These are phyloP conservation scores for Phytomonas serpens DNA, from an alignment of 208 protist genomes.

Conservation along the genomic window DNA sequence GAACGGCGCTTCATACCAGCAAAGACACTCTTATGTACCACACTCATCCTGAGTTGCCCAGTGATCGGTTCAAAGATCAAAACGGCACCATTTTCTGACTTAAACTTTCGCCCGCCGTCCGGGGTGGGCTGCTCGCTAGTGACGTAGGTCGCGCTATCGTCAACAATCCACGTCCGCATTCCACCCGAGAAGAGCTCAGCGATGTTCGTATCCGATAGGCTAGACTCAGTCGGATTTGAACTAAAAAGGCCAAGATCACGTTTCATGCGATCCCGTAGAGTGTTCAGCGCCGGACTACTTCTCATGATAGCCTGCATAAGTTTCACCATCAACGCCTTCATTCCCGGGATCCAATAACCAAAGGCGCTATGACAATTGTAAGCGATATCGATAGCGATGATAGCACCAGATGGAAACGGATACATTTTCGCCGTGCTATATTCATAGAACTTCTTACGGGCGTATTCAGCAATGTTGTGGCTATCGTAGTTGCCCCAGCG, in stretches of 20 bases:
- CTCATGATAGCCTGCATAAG: constrained; percentile 99
- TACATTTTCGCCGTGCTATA: constrained; percentile 99
- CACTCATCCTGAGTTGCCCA: constrained; percentile 99
- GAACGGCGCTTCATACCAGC: constrained; percentile 99
- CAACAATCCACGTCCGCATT: constrained; percentile 99
- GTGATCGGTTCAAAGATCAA: constrained; percentile 99
- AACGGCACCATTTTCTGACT: constrained; percentile 98
- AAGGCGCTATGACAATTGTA: constrained; percentile 99
- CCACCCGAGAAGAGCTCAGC: constrained; percentile 98
- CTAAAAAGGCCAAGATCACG: constrained; percentile 99
- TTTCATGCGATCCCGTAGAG: constrained; percentile 98
- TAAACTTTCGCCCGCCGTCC: constrained; percentile 97
- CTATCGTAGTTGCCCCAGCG: constrained; percentile 99
- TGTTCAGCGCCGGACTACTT: constrained; percentile 99
- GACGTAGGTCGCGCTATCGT: constrained; percentile 99
- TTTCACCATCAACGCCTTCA: constrained; percentile 97
- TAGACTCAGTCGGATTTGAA: constrained; percentile 99
- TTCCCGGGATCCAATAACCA: constrained; percentile 98
- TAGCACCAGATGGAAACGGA: constrained; percentile 97
- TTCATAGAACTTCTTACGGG: constrained; percentile 98
- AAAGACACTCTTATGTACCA: constrained; percentile 99
- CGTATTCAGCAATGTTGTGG: constrained; percentile 99
- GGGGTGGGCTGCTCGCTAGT: constrained; percentile 99
- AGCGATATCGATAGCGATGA: constrained; percentile 99
- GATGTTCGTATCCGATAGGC: constrained; percentile 97